These are phyloP conservation scores for Helminthosporium solani DNA, from an alignment of 2,329 filamentous ascomycete species.

Conservation along the genomic window DNA sequence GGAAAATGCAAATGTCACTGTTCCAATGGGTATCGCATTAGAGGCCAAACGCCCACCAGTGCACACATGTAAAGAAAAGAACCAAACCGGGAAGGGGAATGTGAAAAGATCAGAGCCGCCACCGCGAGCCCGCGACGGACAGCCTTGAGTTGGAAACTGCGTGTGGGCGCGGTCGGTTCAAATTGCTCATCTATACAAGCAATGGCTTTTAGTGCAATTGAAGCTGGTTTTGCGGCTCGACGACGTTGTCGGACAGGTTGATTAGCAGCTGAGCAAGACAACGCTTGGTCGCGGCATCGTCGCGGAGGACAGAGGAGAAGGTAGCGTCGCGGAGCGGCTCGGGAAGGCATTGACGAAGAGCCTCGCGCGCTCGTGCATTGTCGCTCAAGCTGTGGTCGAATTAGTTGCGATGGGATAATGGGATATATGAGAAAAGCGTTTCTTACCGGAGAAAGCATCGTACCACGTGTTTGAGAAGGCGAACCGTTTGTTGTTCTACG, in stretches of 20 bases:
- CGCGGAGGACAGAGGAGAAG: constrained; percentile 91
- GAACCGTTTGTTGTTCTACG: constrained; percentile 94
- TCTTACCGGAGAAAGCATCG: constrained; percentile 89
- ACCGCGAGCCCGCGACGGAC: not conserved
- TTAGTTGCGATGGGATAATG: constrained; percentile 17
- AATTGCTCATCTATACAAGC: not conserved
- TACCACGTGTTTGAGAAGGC: constrained; percentile 95
- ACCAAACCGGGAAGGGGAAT: constrained; percentile 18
- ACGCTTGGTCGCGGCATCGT: constrained; percentile 95
- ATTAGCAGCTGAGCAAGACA: constrained; percentile 96
- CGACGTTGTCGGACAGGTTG: constrained; percentile 89
- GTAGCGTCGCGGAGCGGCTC: constrained; percentile 98
- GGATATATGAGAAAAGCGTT: constrained; percentile 4
- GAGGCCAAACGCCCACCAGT: constrained; percentile 13
- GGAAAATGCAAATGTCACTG: constrained; percentile 4
- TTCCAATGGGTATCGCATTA: constrained; percentile 20
- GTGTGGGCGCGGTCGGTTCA: not conserved
- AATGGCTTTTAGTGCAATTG: constrained; percentile 30
- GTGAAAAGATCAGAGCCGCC: constrained; percentile 9
- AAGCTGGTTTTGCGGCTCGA: constrained; percentile 49
- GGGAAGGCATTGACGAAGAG: constrained; percentile 90
- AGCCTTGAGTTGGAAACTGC: not conserved
- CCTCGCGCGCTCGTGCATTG: constrained; percentile 92
- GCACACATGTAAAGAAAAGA: constrained; percentile 7
- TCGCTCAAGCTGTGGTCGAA: constrained; percentile 72